These are phyloP conservation scores for Spinellus fusiger DNA, from an alignment of 192 early-diverging fungal species.

Conservation along the genomic window DNA sequence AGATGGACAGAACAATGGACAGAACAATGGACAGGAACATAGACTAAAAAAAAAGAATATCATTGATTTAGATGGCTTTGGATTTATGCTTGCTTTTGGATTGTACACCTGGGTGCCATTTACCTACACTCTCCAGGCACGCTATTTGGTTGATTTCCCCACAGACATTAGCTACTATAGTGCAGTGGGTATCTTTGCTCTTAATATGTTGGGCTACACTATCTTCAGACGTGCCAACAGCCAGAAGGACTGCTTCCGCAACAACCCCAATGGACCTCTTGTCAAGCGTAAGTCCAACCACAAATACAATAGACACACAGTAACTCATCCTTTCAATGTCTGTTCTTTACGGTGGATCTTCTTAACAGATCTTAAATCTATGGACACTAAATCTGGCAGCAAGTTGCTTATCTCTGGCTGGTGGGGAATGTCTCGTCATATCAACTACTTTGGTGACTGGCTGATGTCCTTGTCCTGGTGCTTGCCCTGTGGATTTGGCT, in stretches of 20 bases:
- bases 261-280: conserved; percentile 51
- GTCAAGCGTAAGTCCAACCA: conserved; percentile 36
- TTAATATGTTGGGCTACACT: conserved; percentile 65
- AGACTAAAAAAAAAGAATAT: not conserved
- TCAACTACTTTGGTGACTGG: conserved; percentile 97
- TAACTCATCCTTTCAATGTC: not conserved
- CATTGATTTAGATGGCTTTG: conserved; percentile 74
- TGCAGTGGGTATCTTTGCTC: conserved; percentile 38
- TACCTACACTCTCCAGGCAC: conserved; percentile 85
- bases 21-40: not conserved
- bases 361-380: conserved; percentile 66
- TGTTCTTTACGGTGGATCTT: not conserved
- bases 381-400: conserved; percentile 77
- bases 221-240: conserved; percentile 88
- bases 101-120: conserved; percentile 88
- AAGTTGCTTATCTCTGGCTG: conserved; percentile 81
- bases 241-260: conserved; percentile 88
- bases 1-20: no score
- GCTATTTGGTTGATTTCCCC: conserved; percentile 75
- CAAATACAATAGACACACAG: no score
- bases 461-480: conserved; percentile 87
- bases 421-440: conserved; percentile 93
- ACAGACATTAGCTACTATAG: conserved; percentile 44
- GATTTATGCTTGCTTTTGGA: conserved; percentile 79
- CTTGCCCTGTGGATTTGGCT: conserved; percentile 74